phyloP scores from a whole-genome alignment of 177 flowering plant genomes.

The Vitis hybrid region DNA sequence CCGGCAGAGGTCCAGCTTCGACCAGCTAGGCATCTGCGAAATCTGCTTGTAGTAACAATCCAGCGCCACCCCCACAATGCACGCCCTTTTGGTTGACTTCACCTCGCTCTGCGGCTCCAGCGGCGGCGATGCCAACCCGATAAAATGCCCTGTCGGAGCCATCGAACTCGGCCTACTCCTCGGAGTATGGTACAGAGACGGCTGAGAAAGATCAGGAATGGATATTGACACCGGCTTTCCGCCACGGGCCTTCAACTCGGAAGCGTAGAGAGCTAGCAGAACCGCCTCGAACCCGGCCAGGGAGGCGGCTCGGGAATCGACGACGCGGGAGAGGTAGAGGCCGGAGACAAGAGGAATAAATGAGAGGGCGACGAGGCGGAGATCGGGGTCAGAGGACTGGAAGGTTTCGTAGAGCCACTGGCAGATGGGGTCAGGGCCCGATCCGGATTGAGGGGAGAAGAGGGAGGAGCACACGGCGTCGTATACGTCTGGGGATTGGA shows the following conservation, averaged over 20 bases:
- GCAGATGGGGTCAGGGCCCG: conserved; percentile 85
- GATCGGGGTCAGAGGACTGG: conserved; percentile 73
- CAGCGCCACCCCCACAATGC: conserved; percentile 67
- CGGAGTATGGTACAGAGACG: conserved; percentile 83
- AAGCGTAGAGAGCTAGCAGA: conserved; percentile 61
- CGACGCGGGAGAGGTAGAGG: conserved; percentile 65
- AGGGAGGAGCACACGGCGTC: conserved; percentile 53
- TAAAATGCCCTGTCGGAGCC: conserved; percentile 11
- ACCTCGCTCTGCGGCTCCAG: conserved; percentile 83
- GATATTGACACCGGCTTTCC: conserved; percentile 70
- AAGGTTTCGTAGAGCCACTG: conserved; percentile 97
- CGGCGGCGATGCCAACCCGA: conserved; percentile 66
- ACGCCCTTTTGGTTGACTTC: conserved; percentile 82
- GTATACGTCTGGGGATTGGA: conserved; percentile 58
- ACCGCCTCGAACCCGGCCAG: conserved; percentile 97
- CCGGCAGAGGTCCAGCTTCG: conserved; percentile 73
- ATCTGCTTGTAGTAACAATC: conserved; percentile 78
- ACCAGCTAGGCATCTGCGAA: conserved; percentile 87
- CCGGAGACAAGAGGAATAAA: conserved; percentile 70
- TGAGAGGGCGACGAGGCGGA: conserved; percentile 77
- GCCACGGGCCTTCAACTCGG: conserved; percentile 64
- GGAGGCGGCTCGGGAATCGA: conserved; percentile 34
- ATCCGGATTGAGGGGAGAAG: conserved; percentile 60
- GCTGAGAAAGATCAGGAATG: conserved; percentile 78
- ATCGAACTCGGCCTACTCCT: conserved; percentile 17